Evolutionary conservation across 2,329 filamentous ascomycete genomes (phyloP).

Genomic region (Cladobotryum protrusum): DNA sequence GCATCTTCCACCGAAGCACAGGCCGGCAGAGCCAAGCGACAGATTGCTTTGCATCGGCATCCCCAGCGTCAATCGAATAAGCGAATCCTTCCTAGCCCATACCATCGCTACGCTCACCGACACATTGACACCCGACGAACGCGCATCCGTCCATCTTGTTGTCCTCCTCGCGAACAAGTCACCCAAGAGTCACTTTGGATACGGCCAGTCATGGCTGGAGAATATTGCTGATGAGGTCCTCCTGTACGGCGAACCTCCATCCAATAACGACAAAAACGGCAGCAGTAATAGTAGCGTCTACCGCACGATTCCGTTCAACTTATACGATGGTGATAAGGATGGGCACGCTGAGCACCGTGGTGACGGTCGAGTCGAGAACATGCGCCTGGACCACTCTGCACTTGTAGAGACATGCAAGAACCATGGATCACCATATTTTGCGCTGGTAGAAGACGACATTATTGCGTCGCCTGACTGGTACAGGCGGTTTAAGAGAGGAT

Average conservation of each 20-base stretch:
- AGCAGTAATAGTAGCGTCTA: constrained; percentile 2
- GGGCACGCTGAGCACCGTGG: constrained; percentile 14
- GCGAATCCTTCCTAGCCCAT: constrained; percentile 22
- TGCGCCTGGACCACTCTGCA: constrained; percentile 28
- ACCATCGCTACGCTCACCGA: constrained; percentile 28
- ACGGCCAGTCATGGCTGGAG: constrained; percentile 25
- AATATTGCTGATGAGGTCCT: constrained; percentile 28
- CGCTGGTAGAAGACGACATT: constrained; percentile 33
- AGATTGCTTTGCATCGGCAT: constrained; percentile 27
- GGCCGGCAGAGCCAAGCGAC: constrained; percentile 1
- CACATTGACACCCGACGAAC: constrained; percentile 24
- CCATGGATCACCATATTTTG: constrained; percentile 27
- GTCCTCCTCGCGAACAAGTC: constrained; percentile 29
- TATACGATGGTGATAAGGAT: constrained; percentile 13
- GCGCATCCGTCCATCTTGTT: constrained; percentile 25
- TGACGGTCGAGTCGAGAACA: constrained; percentile 25
- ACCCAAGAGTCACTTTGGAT: constrained; percentile 26
- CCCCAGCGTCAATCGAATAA: constrained; percentile 28
- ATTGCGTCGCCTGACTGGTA: constrained; percentile 31
- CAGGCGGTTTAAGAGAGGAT: constrained; percentile 20
- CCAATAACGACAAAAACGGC: too few species aligned
- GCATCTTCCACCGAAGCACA: not conserved
- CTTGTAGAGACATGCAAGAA: constrained; percentile 27
- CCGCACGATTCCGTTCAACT: constrained; percentile 18
- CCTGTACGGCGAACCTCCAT: constrained; percentile 20